Percentiles rank a stretch among this genome's conserved stretches.
Conservation (phyloP, 129 eudicot species). For the Lactuca sativa region DNA sequence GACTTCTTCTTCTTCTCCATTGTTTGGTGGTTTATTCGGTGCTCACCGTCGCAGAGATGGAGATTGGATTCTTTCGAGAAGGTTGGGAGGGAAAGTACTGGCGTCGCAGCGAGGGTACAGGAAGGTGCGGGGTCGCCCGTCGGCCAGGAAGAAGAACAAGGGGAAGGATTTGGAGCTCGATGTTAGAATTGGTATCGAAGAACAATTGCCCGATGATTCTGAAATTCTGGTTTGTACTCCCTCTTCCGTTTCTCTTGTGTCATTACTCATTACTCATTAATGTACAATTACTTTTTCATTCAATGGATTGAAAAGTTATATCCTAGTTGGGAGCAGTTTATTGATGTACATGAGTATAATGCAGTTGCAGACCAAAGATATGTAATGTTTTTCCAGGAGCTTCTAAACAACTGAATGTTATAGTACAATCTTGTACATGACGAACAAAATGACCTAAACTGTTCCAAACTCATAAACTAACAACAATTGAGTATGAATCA, state of each 20-base stretch:
- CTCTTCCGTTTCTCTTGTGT: background rate
- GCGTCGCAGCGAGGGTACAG: constrained; percentile 68
- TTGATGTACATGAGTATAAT: background rate
- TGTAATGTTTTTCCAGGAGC: no score
- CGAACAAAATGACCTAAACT: no score
- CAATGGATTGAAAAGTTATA: background rate
- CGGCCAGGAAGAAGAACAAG: constrained; percentile 40
- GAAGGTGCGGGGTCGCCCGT: constrained; percentile 47
- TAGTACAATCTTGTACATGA: no score
- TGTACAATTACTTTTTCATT: background rate
- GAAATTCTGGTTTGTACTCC: constrained; percentile 59
- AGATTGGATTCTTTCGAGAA: constrained; percentile 39
- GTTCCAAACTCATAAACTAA: no score
- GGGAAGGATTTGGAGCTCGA: constrained; percentile 74
- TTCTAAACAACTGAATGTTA: no score
- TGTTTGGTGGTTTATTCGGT: constrained; percentile 20
- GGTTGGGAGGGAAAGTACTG: constrained; percentile 40
- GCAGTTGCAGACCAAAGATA: no score
- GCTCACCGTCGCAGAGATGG: background rate
- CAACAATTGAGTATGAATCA: no score
- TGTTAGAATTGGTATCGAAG: constrained; percentile 75
- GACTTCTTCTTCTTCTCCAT: constrained; percentile 6
- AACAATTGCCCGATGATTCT: constrained; percentile 81
- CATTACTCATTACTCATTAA: background rate
- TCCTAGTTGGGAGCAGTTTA: background rate